Evolutionary conservation across 768 basidiomycete genomes (phyloP).

Genomic region (Rhizopogon roseolus): DNA sequence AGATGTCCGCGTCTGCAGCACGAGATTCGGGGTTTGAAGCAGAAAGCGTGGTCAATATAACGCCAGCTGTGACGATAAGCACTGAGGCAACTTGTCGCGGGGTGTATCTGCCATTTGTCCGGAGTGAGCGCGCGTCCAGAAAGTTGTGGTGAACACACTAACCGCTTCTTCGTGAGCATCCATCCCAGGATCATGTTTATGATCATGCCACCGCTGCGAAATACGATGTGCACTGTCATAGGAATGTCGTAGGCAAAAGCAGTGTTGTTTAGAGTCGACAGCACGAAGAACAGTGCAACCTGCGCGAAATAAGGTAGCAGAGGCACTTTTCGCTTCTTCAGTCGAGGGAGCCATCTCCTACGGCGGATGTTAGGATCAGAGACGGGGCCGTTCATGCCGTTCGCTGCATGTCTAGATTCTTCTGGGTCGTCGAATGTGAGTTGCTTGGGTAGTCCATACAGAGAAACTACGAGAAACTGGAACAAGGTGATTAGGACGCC

Average conservation of each 20-base stretch:
- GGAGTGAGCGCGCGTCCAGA: conserved; percentile 5
- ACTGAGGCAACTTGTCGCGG: conserved; percentile 66
- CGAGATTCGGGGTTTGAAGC: conserved; percentile 39
- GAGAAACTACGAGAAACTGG: conserved; percentile 76
- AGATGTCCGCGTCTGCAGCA: conserved; percentile 1
- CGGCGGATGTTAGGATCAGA: background rate
- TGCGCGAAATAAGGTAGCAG: conserved; percentile 71
- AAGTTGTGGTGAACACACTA: conserved; percentile 14
- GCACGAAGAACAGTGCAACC: conserved; percentile 73
- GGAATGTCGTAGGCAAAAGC: conserved; percentile 86
- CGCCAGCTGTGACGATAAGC: conserved; percentile 74
- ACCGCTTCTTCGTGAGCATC: conserved; percentile 61
- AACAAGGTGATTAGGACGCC: conserved; percentile 85
- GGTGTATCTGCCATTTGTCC: conserved; percentile 46
- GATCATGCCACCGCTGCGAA: conserved; percentile 83
- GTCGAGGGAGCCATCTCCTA: conserved; percentile 31
- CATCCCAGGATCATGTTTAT: conserved; percentile 81
- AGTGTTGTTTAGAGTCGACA: conserved; percentile 86
- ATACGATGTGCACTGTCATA: conserved; percentile 92
- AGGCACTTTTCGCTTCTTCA: conserved; percentile 66
- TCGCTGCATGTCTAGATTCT: conserved; percentile 28
- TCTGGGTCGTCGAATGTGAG: conserved; percentile 26
- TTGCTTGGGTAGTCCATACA: conserved; percentile 68
- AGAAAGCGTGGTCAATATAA: conserved; percentile 77
- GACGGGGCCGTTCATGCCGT: background rate